Base-by-base conservation (phyloP, 2,329 filamentous ascomycete genomes). In the Fusarium sp. region DNA sequence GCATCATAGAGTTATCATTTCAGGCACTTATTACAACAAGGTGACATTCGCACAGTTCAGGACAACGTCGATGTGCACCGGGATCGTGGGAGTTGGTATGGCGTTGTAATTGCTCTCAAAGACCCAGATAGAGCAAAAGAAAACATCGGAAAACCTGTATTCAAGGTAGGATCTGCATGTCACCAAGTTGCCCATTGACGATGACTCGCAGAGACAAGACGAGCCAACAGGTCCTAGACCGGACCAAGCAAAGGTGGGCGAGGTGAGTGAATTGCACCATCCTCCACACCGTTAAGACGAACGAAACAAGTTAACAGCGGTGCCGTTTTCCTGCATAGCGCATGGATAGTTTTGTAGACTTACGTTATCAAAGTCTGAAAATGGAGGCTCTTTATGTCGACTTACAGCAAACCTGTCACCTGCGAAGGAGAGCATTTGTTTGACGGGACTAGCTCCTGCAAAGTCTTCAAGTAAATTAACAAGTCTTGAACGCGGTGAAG, bases 151-250 rank as follows among this genome's bases (percentile, higher is more conserved):
- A 72, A 62, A 49, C 57, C 58, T 66, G 71, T 66, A 69, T 70
- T 59, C 50, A 52, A 58, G 56, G 61, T 49, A 65, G 53, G 69
- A 68, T 73, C 69, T 71, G 71, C 69, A 69, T 62, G 65, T 64
- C 62, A 69, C 57, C 54, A 67, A 70, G 68, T 68, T 69, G 36
- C 52, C 52, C 47, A 57, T 68, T 68, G 59, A 56, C 38, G 65
- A 73, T 73, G 69, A 72, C 71, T 73, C 65, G 71, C 67, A 73
- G 67, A 36, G 55, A 69, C 42, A 49, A 63, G 59, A 30, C 34
- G 17, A 36, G 34, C 61, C 45, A 28, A 47, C 50, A 50, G 39
- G 48, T 43, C 34, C 49, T 38, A 34, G 48, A 14, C 17, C 21
- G 36, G 46, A 24, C 32, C 50, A 57, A 51, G 24, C 21, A 48